Evolutionary conservation across 768 basidiomycete genomes (phyloP).

Genomic region (Phaffia tasmanica): DNA sequence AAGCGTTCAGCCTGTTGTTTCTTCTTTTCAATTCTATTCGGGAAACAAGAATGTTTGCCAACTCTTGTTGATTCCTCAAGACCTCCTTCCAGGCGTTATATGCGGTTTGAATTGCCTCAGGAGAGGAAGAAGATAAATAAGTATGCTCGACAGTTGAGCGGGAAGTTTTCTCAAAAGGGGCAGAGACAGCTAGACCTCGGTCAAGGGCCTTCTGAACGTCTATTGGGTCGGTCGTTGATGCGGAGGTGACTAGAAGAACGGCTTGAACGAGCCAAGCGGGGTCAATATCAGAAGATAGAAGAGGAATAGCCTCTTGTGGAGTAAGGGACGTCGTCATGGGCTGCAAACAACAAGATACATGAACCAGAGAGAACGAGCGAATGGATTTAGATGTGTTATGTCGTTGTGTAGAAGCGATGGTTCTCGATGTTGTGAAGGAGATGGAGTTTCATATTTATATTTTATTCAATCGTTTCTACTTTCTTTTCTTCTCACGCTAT

Average conservation of each 20-base stretch:
- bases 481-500: too few species aligned
- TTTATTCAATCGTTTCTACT: too few species aligned
- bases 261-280: conserved; percentile 18
- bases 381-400: too few species aligned
- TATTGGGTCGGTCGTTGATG: neutral
- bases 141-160: neutral
- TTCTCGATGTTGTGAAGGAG: too few species aligned
- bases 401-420: too few species aligned
- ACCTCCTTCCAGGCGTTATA: neutral
- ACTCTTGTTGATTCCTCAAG: neutral
- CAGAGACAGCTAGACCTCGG: conserved; percentile 6
- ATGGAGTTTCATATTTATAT: too few species aligned
- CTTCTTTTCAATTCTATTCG: conserved; percentile 16
- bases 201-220: conserved; percentile 6
- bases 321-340: neutral
- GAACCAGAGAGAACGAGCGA: too few species aligned
- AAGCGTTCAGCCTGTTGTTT: conserved; percentile 6
- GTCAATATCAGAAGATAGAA: neutral
- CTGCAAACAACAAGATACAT: too few species aligned
- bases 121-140: too few species aligned
- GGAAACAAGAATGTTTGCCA: neutral
- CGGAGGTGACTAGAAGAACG: conserved; percentile 10
- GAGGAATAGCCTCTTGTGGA: neutral
- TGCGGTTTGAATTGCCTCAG: neutral
- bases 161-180: neutral